Conservation (phyloP, 139 green algal species). For the Trebouxia sp. region DNA sequence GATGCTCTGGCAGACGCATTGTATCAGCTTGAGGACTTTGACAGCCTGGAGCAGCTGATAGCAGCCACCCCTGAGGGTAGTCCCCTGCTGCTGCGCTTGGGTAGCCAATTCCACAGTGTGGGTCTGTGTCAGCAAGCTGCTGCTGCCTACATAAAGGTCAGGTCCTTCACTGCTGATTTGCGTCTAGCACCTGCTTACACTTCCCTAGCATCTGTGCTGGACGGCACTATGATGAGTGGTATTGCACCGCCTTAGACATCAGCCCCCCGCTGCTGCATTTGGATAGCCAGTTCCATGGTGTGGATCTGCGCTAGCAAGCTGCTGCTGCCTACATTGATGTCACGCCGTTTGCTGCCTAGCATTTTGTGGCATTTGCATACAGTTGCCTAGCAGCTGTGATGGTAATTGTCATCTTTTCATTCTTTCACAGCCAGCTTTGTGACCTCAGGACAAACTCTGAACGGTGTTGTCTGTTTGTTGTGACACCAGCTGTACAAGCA, state of each 20-base stretch:
- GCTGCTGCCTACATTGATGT: constrained; percentile 71
- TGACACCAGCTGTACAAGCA: too few species aligned
- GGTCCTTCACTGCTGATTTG: background rate
- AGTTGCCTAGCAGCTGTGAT: too few species aligned
- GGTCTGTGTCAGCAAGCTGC: constrained; percentile 77
- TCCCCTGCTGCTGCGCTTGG: constrained; percentile 63
- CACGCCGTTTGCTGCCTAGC: background rate
- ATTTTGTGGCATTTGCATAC: too few species aligned
- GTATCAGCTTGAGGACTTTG: constrained; percentile 77
- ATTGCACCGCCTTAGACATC: too few species aligned
- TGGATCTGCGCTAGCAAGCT: constrained; percentile 74
- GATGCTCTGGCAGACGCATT: constrained; percentile 75
- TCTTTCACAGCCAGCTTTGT: too few species aligned
- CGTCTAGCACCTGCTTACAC: too few species aligned
- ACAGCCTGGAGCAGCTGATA: constrained; percentile 63
- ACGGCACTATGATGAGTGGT: too few species aligned
- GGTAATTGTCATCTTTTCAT: too few species aligned
- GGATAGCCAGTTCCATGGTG: constrained; percentile 69
- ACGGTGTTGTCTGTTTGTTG: too few species aligned
- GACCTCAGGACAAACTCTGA: too few species aligned
- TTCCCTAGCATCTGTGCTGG: too few species aligned
- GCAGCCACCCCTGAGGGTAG: constrained; percentile 65
- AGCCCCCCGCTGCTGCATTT: constrained; percentile 61
- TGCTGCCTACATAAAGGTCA: constrained; percentile 64
- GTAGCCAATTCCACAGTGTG: constrained; percentile 72